Base-by-base conservation (phyloP, 108 stramenopile species). In the Ochromonas danica region DNA sequence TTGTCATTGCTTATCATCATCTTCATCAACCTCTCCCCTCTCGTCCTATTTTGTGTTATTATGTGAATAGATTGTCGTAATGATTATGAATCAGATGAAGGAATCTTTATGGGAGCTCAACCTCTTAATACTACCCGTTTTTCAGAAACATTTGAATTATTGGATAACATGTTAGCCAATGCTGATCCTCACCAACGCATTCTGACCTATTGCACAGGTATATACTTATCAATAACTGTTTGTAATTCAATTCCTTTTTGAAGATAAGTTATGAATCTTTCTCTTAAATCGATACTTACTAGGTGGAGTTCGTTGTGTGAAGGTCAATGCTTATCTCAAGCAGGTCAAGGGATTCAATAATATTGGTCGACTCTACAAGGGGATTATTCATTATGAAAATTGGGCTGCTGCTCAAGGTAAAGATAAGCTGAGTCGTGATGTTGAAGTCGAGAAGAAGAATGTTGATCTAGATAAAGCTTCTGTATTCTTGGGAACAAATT, bases 291-390 rank as follows among this genome's bases (percentile, higher is more conserved):
- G n/a, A n/a, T n/a, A n/a, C n/a, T n/a, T n/a, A n/a, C n/a, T n/a
- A n/a, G n/a, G n/a, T n/a, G n/a, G 92, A 42, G 93, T 94, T 71
- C 90, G 93, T 33, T 95, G 95, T 79, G 94, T 97, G 75, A 97
- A 97, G 82, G 94, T 94, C 31, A 89, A 91, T 43, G 92, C 93
- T 42, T 96, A 92, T 80, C 83, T 96, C 40, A 92, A 93, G 1
- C 96, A 94, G 81, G 90, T 94, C 84, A 78, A 95, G 78, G 95
- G 95, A 1, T 96, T 95, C 81, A 91, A 90, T 3, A 94, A 97
- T 83, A 94, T 95, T 10, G 87, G 89, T 36, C 90, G 96, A 45
- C 87, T 98, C 39, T 91, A 92, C 31, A 94, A 95, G n/a, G 95
- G 97, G 3, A 92, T 98, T 63, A 92, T 97, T 1, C 91, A 92